These are phyloP conservation scores for Xylaria multiplex DNA, from an alignment of 2,329 filamentous ascomycete genomes.

Conservation along the genomic window DNA sequence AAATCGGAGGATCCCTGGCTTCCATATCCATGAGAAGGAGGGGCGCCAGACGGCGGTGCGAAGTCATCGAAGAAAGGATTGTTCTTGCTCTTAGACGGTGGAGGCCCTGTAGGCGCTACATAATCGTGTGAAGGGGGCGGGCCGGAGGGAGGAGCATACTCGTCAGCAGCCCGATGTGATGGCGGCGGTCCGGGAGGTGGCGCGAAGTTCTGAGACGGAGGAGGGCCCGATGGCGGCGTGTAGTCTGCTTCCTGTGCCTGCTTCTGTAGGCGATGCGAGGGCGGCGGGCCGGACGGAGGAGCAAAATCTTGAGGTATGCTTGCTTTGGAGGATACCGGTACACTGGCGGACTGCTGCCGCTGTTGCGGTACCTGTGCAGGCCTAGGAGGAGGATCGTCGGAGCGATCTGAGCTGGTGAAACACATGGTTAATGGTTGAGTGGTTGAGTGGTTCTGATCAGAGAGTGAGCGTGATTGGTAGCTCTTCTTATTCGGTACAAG, in stretches of 20 bases:
- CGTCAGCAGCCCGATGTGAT: slow-evolving; percentile 21
- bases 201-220: slow-evolving; percentile 38
- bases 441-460: not conserved
- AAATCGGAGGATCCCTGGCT: slow-evolving; percentile 44
- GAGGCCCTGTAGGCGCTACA: slow-evolving; percentile 50
- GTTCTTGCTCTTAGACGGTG: slow-evolving; percentile 44
- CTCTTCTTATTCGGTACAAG: not conserved
- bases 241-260: slow-evolving; percentile 40
- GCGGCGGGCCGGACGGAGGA: slow-evolving; percentile 29
- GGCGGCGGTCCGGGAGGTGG: slow-evolving; percentile 44
- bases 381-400: slow-evolving; percentile 54
- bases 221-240: slow-evolving; percentile 45
- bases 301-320: slow-evolving; percentile 40
- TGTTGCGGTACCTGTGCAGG: slow-evolving; percentile 48
- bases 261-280: slow-evolving; percentile 19
- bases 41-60: slow-evolving; percentile 38
- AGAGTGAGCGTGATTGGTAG: not conserved
- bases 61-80: slow-evolving; percentile 36
- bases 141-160: slow-evolving; percentile 34
- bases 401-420: slow-evolving; percentile 58
- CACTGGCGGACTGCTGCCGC: slow-evolving; percentile 36
- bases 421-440: slow-evolving; percentile 54
- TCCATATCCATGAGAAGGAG: slow-evolving; percentile 25
- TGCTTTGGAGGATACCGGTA: slow-evolving; percentile 37
- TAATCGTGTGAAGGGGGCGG: slow-evolving; percentile 40